Evolutionary conservation across 2,329 filamentous ascomycete species (phyloP).

Genomic region (Aspergillus ruber): DNA sequence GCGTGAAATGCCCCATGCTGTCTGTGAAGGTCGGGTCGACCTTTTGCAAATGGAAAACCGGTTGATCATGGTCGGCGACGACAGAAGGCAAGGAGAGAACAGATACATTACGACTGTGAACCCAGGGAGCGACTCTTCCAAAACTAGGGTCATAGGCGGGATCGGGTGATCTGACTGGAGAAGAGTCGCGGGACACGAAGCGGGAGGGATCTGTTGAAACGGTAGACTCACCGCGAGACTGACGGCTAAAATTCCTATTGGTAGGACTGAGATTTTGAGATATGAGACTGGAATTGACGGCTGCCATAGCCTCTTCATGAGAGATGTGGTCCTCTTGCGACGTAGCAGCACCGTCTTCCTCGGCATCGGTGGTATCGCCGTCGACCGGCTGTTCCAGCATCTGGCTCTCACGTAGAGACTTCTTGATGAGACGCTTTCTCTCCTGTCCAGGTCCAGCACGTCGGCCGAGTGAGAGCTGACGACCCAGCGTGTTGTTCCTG

Average conservation of each 20-base stretch:
- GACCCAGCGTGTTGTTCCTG: constrained; percentile 24
- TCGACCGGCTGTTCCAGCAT: constrained; percentile 24
- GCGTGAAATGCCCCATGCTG: constrained; percentile 55
- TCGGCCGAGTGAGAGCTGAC: constrained; percentile 34
- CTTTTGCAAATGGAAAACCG: constrained; percentile 58
- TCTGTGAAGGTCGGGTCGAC: constrained; percentile 64
- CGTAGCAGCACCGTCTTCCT: no score
- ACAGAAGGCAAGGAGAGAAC: constrained; percentile 52
- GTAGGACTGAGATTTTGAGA: no score
- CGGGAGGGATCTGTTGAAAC: no score
- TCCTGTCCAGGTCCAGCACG: constrained; percentile 32
- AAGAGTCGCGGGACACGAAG: constrained; percentile 3
- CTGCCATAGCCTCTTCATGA: no score
- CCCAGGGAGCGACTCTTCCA: constrained; percentile 17
- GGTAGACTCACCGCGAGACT: no score
- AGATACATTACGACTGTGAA: constrained; percentile 37
- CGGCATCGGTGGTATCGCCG: constrained; percentile 13
- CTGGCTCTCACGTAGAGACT: constrained; percentile 14
- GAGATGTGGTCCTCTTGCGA: no score
- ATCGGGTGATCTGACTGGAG: constrained; percentile 21
- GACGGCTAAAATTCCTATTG: no score
- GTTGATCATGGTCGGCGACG: constrained; percentile 51
- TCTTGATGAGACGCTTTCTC: constrained; percentile 22
- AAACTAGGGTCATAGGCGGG: no score
- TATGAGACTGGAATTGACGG: no score